These are phyloP conservation scores for Mortierella sp. DNA, from an alignment of 371 early-diverging fungal genomes.

Conservation along the genomic window DNA sequence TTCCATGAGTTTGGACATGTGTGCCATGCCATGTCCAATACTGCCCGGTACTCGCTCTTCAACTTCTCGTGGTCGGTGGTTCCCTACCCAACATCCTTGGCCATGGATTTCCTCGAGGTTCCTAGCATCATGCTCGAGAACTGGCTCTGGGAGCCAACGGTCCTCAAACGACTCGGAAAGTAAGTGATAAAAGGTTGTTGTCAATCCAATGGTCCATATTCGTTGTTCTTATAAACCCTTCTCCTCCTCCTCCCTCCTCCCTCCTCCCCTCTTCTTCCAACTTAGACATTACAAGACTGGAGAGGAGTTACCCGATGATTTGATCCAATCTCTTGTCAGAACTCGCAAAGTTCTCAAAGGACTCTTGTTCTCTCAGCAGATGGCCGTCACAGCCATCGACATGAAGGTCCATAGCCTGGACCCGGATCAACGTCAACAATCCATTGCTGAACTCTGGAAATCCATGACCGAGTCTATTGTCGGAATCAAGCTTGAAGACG, in stretches of 20 bases:
- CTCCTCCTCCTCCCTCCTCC: no score
- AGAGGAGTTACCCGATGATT: conserved; percentile 76
- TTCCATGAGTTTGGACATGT: conserved; percentile 79
- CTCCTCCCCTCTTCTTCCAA: no score
- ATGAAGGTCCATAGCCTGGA: conserved; percentile 31
- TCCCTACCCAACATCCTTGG: conserved; percentile 43
- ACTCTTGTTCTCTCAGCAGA: conserved; percentile 41
- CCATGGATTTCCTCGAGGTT: conserved; percentile 91
- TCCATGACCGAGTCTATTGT: conserved; percentile 73
- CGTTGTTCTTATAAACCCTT: not conserved
- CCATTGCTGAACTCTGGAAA: conserved; percentile 68
- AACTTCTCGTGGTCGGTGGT: conserved; percentile 55
- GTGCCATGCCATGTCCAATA: conserved; percentile 82
- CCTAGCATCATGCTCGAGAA: conserved; percentile 89
- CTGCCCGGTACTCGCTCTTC: conserved; percentile 34
- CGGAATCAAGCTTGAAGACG: conserved; percentile 64
- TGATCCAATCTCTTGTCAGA: conserved; percentile 75
- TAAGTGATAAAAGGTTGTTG: no score
- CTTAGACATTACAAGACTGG: conserved; percentile 78
- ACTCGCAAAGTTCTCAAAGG: conserved; percentile 47
- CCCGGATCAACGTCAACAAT: conserved; percentile 53
- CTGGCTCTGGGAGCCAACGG: conserved; percentile 86
- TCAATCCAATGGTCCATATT: not conserved
- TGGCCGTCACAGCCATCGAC: conserved; percentile 45
- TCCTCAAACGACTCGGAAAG: conserved; percentile 72